These are phyloP conservation scores for Eucalyptus polybractea DNA, from an alignment of 345 rosid genomes.

Conservation along the genomic window DNA sequence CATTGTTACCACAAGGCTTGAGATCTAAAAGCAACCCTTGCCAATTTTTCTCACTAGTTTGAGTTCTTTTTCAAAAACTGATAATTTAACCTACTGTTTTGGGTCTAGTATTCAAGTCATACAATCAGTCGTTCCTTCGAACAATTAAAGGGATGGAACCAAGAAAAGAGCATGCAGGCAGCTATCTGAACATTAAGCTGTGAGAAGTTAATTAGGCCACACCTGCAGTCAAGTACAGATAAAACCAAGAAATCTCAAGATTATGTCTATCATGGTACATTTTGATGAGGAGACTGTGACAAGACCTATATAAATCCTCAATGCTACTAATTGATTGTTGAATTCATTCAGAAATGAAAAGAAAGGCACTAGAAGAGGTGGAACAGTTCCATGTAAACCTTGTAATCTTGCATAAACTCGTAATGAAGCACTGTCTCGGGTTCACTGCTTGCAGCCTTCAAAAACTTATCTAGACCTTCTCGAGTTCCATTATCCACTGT, in stretches of 20 bases:
- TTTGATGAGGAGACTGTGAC: neutral
- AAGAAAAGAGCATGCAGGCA: neutral
- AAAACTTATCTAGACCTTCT: conserved; percentile 90
- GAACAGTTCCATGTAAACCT: conserved; percentile 26
- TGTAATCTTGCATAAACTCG: conserved; percentile 99
- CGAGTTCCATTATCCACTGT: conserved; percentile 96
- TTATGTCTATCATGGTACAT: neutral
- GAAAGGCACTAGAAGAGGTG: neutral
- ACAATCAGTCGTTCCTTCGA: neutral
- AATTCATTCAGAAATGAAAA: neutral
- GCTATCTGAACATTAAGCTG: neutral
- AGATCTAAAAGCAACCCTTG: neutral
- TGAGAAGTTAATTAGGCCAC: neutral
- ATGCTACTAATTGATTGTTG: neutral
- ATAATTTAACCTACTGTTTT: neutral
- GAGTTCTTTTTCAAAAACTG: neutral
- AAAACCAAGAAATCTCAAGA: neutral
- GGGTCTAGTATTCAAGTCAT: neutral
- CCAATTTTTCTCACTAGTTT: neutral
- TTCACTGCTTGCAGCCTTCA: conserved; percentile 80
- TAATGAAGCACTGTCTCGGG: conserved; percentile 95
- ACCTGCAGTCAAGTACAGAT: neutral
- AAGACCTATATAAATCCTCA: neutral
- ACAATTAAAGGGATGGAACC: neutral
- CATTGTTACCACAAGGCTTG: neutral